Percentiles rank a stretch among this genome's conserved stretches.
Evolutionary conservation across 2,329 filamentous ascomycete genomes (phyloP).

Genomic region (Exophiala lecanii-corni): DNA sequence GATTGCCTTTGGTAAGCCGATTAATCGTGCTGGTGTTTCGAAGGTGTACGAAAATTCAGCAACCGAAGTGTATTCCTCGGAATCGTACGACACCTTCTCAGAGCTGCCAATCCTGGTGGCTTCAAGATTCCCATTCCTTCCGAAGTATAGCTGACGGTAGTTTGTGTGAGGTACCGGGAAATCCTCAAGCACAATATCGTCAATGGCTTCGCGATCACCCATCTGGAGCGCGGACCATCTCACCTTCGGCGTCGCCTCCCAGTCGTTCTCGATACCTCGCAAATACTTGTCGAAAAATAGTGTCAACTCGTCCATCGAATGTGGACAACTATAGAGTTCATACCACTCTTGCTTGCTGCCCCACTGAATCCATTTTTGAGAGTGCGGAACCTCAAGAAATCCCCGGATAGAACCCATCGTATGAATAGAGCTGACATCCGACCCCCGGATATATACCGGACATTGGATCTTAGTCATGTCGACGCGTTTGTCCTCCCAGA

Average conservation of each 20-base stretch:
- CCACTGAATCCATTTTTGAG: conserved; percentile 42
- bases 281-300: conserved; percentile 46
- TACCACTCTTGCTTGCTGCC: conserved; percentile 42
- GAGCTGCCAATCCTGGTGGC: background rate
- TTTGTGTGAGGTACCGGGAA: conserved; percentile 8
- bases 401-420: conserved; percentile 36
- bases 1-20: conserved; percentile 45
- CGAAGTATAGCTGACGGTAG: conserved; percentile 28
- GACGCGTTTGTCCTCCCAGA: conserved; percentile 25
- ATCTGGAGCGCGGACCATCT: conserved; percentile 28
- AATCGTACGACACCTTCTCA: conserved; percentile 33
- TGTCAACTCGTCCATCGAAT: conserved; percentile 35
- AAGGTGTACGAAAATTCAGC: conserved; percentile 41
- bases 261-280: conserved; percentile 41
- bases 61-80: conserved; percentile 20
- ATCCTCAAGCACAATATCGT: conserved; percentile 29
- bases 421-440: conserved; percentile 33
- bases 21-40: conserved; percentile 31
- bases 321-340: conserved; percentile 36
- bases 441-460: conserved; percentile 34
- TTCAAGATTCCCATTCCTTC: conserved; percentile 10
- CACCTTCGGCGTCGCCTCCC: conserved; percentile 44
- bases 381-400: conserved; percentile 35
- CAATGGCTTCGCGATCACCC: conserved; percentile 28
- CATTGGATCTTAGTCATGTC: conserved; percentile 27